Base-by-base conservation (phyloP, 2,329 filamentous ascomycete species). In the Talaromyces sp. region DNA sequence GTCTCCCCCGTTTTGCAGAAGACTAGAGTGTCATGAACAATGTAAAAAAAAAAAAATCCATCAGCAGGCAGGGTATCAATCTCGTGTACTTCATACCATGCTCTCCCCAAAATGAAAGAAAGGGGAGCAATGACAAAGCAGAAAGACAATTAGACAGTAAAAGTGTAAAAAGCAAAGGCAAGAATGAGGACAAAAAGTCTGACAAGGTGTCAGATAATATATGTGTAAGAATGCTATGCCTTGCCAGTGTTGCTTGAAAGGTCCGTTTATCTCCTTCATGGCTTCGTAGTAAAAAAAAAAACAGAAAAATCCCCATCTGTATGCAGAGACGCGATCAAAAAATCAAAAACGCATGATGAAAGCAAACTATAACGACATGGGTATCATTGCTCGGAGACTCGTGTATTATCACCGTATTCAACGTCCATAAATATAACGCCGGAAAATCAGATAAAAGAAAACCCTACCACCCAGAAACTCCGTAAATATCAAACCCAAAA, bases 311-410 rank as follows among this genome's bases (percentile, higher is more conserved):
- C 51, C 51, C 43, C 21, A 50, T 58, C 38, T 57, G 59, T 61
- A 56, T 61, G 60, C 54, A 43, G 32, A 61, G 52, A 63, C 48
- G 56, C 48, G 58, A 57, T 51, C 50, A 51, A 59, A 32, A 58
- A 63, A 53, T 26, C 38, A 56, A 35, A 35, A 62, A 32, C 26
- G 26, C 26, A 26, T 26, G 53, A 57, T n/a, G 56, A 32, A 12
- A 31, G 9, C 24, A 52, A n/a, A 52, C 31, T 70, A 72, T 61
- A 65, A 58, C 61, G 56, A 71, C 67, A 72, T 57, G 69, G 70
- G 71, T 74, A 74, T 75, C 71, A 72, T 74, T 74, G 72, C 66
- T 65, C 71, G 71, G 70, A 68, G 69, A 75, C 67, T 72, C 73
- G 73, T 76, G 61, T 76, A 75, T 75, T 68, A 69, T 75, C 73